Percentiles rank a stretch among this genome's conserved stretches.
phyloP scores from a whole-genome alignment of 208 protist genomes.

The Leishmania turanica region DNA sequence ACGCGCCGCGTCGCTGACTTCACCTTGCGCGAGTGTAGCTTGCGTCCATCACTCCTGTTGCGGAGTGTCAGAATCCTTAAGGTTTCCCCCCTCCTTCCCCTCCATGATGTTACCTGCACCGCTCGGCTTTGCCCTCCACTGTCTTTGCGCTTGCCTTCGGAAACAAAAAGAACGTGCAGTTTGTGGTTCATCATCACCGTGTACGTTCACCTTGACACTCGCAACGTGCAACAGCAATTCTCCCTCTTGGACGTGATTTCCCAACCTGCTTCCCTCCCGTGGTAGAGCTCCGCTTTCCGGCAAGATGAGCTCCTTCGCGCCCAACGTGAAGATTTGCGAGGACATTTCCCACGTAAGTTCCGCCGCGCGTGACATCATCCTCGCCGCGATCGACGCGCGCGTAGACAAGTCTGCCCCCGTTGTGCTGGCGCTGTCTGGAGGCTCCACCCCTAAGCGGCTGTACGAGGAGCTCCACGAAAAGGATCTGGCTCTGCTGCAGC shows the following conservation, averaged over 20 bases:
- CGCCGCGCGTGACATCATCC: constrained; percentile 46
- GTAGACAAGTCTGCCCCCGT: constrained; percentile 14
- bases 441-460: constrained; percentile 67
- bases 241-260: background rate
- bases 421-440: constrained; percentile 75
- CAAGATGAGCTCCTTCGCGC: constrained; percentile 36
- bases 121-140: too few species aligned
- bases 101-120: background rate
- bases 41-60: background rate
- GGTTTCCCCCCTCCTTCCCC: too few species aligned
- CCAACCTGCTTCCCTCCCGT: background rate
- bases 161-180: background rate
- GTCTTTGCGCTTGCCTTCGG: background rate
- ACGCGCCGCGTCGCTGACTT: background rate
- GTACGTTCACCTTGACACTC: too few species aligned
- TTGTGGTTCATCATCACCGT: background rate
- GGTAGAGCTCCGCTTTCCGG: background rate
- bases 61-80: background rate
- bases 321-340: constrained; percentile 43
- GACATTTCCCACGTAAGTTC: constrained; percentile 38
- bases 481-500: constrained; percentile 44
- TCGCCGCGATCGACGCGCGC: constrained; percentile 21
- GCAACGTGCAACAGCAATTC: too few species aligned
- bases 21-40: background rate
- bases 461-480: constrained; percentile 52